Base-by-base conservation (phyloP, 202 grass and related monocot genomes). In the Alloteropsis angusta region DNA sequence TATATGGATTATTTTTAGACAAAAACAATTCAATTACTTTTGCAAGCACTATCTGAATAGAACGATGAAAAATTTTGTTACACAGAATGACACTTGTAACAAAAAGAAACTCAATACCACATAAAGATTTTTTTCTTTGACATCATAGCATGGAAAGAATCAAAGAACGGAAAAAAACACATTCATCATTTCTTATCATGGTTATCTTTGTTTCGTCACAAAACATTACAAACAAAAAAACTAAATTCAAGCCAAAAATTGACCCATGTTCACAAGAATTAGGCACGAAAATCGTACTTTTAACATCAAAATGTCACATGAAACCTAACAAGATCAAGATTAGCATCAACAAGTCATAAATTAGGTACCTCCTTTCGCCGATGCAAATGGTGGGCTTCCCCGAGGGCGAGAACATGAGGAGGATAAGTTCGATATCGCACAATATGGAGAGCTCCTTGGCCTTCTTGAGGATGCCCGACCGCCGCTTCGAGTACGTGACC, bases 391-490 rank as follows among this genome's bases (percentile, higher is more conserved):
- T 92, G 0, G 96, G 92, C 66, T 90, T 97, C 5, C 45, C 91
- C 1, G 65, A 60, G 2, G 87, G 88, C 7, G 94, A 94, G 60
- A 97, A 97, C 84, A 97, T 94, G 47, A 94, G 44, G 15, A 97
- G 92, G 12, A 94, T 71, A 9, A 94, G 85, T 25, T 90, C 60
- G 0, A 90, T 83, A 76, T 97, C 94, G 41, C 94, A 97, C 15
- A 97, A 67, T 34, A 97, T 94, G 3, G 94, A 92, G 1, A 97
- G 41, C 38, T 97, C 94, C 77, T 86, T 88, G 5, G 91, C 91
- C 78, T 97, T 97, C 71, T 97, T 97, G 5, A 94, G 71, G 50
- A 97, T 97, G 4, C 94, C 94, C 0, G 85, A 86, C 34, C 94
- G 43, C 11, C 91, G 82, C 23, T 97, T 97, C 0, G 94, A 97